These are phyloP conservation scores for Firmiana major DNA, from an alignment of 345 rosid genomes.

Conservation along the genomic window DNA sequence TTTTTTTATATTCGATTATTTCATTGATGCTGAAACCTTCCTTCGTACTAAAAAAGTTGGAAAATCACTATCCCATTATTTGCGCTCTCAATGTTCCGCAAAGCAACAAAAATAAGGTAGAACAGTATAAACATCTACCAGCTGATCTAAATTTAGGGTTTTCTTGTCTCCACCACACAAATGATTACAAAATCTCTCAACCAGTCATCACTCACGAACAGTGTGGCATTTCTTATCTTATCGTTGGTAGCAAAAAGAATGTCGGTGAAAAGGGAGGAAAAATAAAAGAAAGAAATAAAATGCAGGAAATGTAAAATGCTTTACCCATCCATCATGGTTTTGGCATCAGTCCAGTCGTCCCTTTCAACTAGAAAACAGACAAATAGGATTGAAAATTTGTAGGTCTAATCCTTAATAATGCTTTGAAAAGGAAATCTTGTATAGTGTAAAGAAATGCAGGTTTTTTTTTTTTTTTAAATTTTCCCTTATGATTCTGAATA, in stretches of 20 bases:
- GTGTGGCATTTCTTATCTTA: conserved; percentile 13
- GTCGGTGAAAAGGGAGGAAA: not conserved
- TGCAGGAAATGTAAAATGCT: not conserved
- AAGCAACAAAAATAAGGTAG: not conserved
- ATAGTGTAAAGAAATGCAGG: not conserved
- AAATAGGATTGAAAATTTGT: not conserved
- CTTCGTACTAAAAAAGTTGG: not conserved
- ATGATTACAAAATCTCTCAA: conserved; percentile 18
- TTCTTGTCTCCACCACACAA: conserved; percentile 6
- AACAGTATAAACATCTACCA: not conserved
- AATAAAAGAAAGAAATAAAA: not conserved
- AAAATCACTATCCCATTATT: not conserved
- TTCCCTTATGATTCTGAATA: not conserved
- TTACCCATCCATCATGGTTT: not conserved
- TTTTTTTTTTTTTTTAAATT: too few species aligned
- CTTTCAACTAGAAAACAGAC: not conserved
- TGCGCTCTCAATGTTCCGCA: not conserved
- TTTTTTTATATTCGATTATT: too few species aligned
- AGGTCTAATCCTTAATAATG: conserved; percentile 2
- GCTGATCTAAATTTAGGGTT: not conserved
- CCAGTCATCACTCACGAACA: not conserved
- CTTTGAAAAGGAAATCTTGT: not conserved
- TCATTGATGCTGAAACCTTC: too few species aligned
- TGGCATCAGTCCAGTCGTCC: not conserved
- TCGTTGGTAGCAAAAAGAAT: conserved; percentile 22